These are phyloP conservation scores for Conticribra weissflogii DNA, from an alignment of 108 stramenopile genomes.

Conservation along the genomic window DNA sequence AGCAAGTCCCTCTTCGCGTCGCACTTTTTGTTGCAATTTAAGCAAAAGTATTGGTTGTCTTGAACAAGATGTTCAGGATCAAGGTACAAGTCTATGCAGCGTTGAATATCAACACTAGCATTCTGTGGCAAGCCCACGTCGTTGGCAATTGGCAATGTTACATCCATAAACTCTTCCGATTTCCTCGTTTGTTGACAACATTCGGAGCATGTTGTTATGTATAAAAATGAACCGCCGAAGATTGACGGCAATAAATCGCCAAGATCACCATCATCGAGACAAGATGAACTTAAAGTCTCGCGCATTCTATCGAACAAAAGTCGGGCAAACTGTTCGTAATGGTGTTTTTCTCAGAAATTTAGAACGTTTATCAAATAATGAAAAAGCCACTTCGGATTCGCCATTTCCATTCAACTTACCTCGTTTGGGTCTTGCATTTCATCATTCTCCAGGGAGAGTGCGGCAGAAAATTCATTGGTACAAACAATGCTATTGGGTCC, in stretches of 20 bases:
- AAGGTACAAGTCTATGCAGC: slow-evolving; percentile 67
- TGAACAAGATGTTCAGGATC: slow-evolving; percentile 67
- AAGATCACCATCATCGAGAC: slow-evolving; percentile 21
- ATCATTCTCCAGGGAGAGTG: slow-evolving; percentile 70
- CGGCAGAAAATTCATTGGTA: slow-evolving; percentile 72
- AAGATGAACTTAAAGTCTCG: slow-evolving; percentile 62
- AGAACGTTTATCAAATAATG: background rate
- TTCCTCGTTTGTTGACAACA: slow-evolving; percentile 55
- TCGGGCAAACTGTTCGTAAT: slow-evolving; percentile 64
- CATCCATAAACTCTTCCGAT: slow-evolving; percentile 72
- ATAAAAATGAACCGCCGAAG: slow-evolving; percentile 67
- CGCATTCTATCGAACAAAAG: slow-evolving; percentile 84
- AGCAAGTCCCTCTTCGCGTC: slow-evolving; percentile 61
- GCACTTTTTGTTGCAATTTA: slow-evolving; percentile 58
- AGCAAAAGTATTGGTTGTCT: slow-evolving; percentile 87
- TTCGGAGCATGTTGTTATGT: slow-evolving; percentile 65
- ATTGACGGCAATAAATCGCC: slow-evolving; percentile 58
- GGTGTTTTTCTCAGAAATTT: background rate
- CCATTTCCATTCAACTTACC: too few species aligned
- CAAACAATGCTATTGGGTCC: slow-evolving; percentile 61
- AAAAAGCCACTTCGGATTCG: background rate
- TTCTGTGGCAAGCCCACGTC: slow-evolving; percentile 6
- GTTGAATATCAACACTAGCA: slow-evolving; percentile 69
- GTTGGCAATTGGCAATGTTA: slow-evolving; percentile 71
- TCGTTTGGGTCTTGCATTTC: slow-evolving; percentile 94